A percentile compares a stretch with the other conserved stretches of the same genome.
Conservation (phyloP, 140 eudicot species). For the Anethum foeniculum region DNA sequence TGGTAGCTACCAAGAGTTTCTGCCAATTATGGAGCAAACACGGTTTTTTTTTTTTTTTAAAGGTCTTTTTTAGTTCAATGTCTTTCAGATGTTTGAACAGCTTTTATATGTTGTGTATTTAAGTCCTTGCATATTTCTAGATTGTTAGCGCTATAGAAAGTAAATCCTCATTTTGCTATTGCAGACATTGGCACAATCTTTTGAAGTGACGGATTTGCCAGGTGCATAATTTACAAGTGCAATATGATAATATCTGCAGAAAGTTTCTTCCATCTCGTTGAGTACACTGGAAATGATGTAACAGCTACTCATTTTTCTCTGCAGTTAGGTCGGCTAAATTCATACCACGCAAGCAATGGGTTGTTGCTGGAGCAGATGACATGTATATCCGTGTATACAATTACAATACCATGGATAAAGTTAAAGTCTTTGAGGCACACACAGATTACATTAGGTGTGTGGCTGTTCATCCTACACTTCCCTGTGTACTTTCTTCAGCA, state of each 20-base stretch:
- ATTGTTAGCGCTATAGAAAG: neutral
- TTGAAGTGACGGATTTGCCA: conserved; percentile 86
- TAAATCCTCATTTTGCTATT: conserved; percentile 12
- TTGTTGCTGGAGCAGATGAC: conserved; percentile 98
- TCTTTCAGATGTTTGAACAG: neutral
- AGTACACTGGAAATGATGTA: conserved; percentile 4
- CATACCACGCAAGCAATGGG: conserved; percentile 91
- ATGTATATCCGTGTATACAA: conserved; percentile 89
- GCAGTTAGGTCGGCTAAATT: conserved; percentile 95
- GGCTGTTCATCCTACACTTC: conserved; percentile 95
- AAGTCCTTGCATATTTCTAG: neutral
- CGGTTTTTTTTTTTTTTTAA: neutral
- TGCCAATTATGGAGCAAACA: neutral
- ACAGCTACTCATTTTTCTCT: conserved; percentile 15
- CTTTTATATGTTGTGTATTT: neutral
- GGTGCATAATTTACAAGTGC: conserved; percentile 32
- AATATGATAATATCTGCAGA: neutral
- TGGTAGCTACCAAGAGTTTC: neutral
- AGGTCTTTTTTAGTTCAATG: neutral
- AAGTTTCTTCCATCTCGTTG: conserved; percentile 12
- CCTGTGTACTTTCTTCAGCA: conserved; percentile 86
- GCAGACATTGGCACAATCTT: conserved; percentile 85
- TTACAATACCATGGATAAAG: conserved; percentile 88
- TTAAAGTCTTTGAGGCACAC: conserved; percentile 85
- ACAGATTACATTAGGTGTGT: conserved; percentile 90